A percentile compares a stretch with the other conserved stretches of the same genome.
phyloP scores from a whole-genome alignment of 768 basidiomycete species.

The Lentinula sp. region DNA sequence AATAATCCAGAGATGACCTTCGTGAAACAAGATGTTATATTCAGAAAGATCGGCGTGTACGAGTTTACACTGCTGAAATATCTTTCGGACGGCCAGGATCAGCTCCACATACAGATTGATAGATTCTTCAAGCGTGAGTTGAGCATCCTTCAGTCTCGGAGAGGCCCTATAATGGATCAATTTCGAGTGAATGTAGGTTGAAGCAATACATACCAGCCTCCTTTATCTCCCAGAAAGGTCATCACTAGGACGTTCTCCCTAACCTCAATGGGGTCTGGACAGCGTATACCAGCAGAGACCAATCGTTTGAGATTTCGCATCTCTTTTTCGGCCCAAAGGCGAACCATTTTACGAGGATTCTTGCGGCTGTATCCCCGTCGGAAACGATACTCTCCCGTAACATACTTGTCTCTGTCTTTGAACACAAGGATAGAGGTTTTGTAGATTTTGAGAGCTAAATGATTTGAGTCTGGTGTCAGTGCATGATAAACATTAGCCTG shows the following conservation, averaged over 20 bases:
- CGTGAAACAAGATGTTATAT: conserved; percentile 93
- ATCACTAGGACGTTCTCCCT: conserved; percentile 96
- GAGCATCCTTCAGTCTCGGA: conserved; percentile 89
- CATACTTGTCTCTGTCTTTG: conserved; percentile 96
- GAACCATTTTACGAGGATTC: conserved; percentile 98
- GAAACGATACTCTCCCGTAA: conserved; percentile 95
- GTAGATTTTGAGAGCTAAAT: conserved; percentile 95
- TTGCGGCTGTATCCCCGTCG: conserved; percentile 80
- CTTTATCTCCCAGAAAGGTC: conserved; percentile 79
- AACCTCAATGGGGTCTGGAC: conserved; percentile 88
- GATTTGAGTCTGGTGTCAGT: conserved; percentile 41
- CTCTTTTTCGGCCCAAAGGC: conserved; percentile 98
- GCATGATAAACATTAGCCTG: conserved; percentile 99
- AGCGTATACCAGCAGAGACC: conserved; percentile 73
- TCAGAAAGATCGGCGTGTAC: conserved; percentile 98
- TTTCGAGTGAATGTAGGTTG: neutral
- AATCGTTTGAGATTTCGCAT: conserved; percentile 92
- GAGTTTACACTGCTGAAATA: conserved; percentile 88
- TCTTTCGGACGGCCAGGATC: conserved; percentile 68
- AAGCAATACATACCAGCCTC: conserved; percentile 62
- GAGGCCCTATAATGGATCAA: conserved; percentile 58
- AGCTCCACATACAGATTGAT: conserved; percentile 71
- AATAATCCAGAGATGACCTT: conserved; percentile 82
- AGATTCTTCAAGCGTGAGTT: conserved; percentile 39
- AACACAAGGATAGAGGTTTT: conserved; percentile 97